Conservation (phyloP, 192 early-diverging fungal species). For the Coemansia sp. region DNA sequence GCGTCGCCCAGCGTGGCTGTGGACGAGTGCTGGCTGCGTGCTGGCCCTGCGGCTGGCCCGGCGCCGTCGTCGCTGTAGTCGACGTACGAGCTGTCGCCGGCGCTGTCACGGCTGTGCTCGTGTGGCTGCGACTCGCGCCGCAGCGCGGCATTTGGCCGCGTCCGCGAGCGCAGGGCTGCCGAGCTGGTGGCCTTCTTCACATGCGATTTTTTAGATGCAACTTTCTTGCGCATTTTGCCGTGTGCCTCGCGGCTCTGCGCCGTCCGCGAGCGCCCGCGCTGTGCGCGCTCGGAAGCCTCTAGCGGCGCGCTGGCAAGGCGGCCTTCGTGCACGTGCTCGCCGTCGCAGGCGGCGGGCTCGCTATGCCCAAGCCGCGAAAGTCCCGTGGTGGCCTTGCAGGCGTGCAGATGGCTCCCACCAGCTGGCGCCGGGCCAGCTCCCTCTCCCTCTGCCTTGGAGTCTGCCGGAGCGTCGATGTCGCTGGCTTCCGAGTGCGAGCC, state of each 20-base stretch:
- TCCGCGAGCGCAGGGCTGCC: constrained; percentile 34
- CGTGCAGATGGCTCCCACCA: constrained; percentile 19
- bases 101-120: not conserved
- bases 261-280: constrained; percentile 20
- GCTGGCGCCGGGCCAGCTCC: not conserved
- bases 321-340: not conserved
- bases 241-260: not conserved
- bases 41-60: constrained; percentile 6
- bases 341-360: constrained; percentile 3
- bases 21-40: constrained; percentile 37
- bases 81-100: constrained; percentile 45
- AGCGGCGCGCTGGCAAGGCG: not conserved
- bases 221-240: constrained; percentile 18
- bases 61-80: constrained; percentile 26
- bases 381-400: constrained; percentile 46
- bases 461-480: constrained; percentile 30
- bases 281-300: constrained; percentile 5
- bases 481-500: constrained; percentile 48
- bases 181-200: constrained; percentile 41
- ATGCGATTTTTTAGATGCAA: constrained; percentile 20
- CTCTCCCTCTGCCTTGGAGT: not conserved
- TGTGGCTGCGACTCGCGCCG: constrained; percentile 17
- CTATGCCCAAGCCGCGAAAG: constrained; percentile 26
- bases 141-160: constrained; percentile 10
- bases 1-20: constrained; percentile 41